Conservation (phyloP, 352 stramenopile species). For the Plasmopara viticola region DNA sequence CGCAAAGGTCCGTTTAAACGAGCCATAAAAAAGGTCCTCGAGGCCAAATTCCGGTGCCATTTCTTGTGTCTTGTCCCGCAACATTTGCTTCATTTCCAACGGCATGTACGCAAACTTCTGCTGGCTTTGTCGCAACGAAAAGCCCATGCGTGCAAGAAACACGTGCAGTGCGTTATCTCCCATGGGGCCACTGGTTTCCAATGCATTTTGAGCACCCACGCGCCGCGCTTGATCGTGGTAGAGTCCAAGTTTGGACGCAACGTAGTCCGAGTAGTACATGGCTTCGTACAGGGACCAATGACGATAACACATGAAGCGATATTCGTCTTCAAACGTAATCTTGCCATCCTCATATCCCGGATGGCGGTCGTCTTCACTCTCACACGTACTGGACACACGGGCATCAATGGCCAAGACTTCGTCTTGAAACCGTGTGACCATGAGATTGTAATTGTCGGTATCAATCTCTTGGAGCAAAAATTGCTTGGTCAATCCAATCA, state of each 20-base stretch:
- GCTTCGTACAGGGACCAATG: slow-evolving; percentile 93
- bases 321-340: slow-evolving; percentile 89
- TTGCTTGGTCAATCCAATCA: slow-evolving; percentile 94
- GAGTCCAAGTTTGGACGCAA: slow-evolving; percentile 85
- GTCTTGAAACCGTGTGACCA: slow-evolving; percentile 87
- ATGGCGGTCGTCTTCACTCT: slow-evolving; percentile 32
- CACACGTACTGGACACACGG: slow-evolving; percentile 27
- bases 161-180: slow-evolving; percentile 85
- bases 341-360: slow-evolving; percentile 71
- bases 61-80: slow-evolving; percentile 90
- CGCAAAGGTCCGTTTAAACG: slow-evolving; percentile 91
- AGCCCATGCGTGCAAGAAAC: slow-evolving; percentile 96
- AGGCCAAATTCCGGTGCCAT: slow-evolving; percentile 93
- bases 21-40: slow-evolving; percentile 94
- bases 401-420: slow-evolving; percentile 81
- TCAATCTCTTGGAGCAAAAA: slow-evolving; percentile 92
- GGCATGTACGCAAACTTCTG: slow-evolving; percentile 96
- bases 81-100: slow-evolving; percentile 84
- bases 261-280: slow-evolving; percentile 95
- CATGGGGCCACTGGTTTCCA: slow-evolving; percentile 20
- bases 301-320: slow-evolving; percentile 95
- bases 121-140: slow-evolving; percentile 92
- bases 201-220: slow-evolving; percentile 54
- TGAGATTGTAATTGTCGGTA: slow-evolving; percentile 87
- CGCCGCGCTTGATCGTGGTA: slow-evolving; percentile 61